Conservation (phyloP, 1,139 yeast species). For the Suzukiozyma palmioleophila region DNA sequence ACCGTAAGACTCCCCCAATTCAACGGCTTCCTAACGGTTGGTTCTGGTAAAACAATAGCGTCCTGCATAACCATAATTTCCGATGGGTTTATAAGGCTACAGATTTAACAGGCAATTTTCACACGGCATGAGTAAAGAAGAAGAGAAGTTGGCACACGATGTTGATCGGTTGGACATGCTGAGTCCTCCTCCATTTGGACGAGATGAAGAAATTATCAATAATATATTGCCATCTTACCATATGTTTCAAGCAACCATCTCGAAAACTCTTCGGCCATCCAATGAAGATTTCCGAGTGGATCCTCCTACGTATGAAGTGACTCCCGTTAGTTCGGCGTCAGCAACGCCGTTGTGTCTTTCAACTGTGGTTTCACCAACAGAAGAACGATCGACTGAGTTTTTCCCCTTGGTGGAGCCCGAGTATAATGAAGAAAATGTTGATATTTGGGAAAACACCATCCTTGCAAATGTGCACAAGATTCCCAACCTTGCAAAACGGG, state of each 20-base stretch:
- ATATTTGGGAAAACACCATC: constrained; percentile 42
- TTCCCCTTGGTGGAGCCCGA: constrained; percentile 1
- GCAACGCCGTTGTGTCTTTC: constrained; percentile 12
- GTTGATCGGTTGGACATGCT: not conserved
- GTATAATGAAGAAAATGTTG: constrained; percentile 24
- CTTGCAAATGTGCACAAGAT: constrained; percentile 41
- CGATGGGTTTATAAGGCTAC: too few species aligned
- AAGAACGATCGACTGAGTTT: constrained; percentile 4
- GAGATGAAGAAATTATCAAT: constrained; percentile 31
- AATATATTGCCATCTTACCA: constrained; percentile 45
- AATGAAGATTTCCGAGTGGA: constrained; percentile 39
- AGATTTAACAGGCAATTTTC: not conserved
- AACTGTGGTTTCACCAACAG: constrained; percentile 17
- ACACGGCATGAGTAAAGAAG: not conserved
- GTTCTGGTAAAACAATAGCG: too few species aligned
- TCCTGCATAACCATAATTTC: too few species aligned
- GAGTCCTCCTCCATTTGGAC: constrained; percentile 6
- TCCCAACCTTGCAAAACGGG: constrained; percentile 28
- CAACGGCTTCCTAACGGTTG: too few species aligned
- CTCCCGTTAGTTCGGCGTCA: constrained; percentile 24
- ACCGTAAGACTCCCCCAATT: too few species aligned
- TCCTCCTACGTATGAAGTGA: constrained; percentile 42
- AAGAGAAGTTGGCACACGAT: not conserved
- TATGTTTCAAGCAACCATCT: constrained; percentile 43
- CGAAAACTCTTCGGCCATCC: constrained; percentile 33